A percentile compares a stretch with the other conserved stretches of the same genome.
These are phyloP conservation scores for Cercospora zeina DNA, from an alignment of 2,329 filamentous ascomycete genomes.

Conservation along the genomic window DNA sequence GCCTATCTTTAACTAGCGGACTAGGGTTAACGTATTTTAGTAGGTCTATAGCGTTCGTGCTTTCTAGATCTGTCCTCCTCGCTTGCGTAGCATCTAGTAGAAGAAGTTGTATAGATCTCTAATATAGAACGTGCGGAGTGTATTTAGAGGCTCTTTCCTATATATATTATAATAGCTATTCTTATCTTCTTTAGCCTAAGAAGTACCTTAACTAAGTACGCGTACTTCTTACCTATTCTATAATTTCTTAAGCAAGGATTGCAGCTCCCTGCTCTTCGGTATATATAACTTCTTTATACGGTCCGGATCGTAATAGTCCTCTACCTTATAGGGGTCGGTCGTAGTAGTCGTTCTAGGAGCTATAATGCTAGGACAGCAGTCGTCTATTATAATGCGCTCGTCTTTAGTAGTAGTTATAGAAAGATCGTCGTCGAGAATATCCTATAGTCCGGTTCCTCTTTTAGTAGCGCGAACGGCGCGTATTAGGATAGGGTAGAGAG, in stretches of 20 bases:
- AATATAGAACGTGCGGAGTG: background rate
- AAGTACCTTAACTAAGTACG: background rate
- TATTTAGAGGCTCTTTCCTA: background rate
- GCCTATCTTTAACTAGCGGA: conserved; percentile 2
- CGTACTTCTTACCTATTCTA: conserved; percentile 11
- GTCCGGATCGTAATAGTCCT: conserved; percentile 8
- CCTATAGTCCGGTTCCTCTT: too few species aligned
- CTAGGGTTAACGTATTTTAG: conserved; percentile 6
- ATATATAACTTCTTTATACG: conserved; percentile 16
- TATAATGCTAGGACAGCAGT: too few species aligned
- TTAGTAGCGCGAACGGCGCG: too few species aligned
- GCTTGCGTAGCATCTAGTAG: conserved; percentile 6
- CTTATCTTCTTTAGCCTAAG: background rate
- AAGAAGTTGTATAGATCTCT: conserved; percentile 11
- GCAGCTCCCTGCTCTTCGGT: conserved; percentile 11
- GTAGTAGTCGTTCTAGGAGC: too few species aligned
- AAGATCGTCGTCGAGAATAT: too few species aligned
- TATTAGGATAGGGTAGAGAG: too few species aligned
- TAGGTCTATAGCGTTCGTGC: conserved; percentile 7
- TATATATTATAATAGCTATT: background rate
- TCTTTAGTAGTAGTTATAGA: too few species aligned
- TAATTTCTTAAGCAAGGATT: conserved; percentile 2
- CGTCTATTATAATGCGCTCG: too few species aligned
- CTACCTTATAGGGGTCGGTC: background rate
- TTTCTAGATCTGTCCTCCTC: background rate